Percentiles rank a stretch among this genome's conserved stretches.
These are phyloP conservation scores for Daldinia sp. DNA, from an alignment of 2,329 filamentous ascomycete genomes.

Conservation along the genomic window DNA sequence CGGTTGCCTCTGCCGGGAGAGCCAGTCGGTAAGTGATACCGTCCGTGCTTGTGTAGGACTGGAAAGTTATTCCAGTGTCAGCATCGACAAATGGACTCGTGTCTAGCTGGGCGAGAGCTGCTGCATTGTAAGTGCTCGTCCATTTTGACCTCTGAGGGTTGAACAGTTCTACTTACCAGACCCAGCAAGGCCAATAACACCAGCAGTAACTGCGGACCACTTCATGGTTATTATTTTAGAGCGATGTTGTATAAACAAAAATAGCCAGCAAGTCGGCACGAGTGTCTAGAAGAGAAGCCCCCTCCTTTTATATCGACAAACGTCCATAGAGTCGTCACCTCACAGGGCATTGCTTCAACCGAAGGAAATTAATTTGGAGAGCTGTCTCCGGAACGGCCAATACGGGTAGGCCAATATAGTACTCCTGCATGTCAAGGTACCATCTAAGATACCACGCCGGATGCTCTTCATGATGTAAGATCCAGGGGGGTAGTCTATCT, in stretches of 20 bases:
- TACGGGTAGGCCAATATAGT: conserved; percentile 34
- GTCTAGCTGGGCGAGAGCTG: conserved; percentile 52
- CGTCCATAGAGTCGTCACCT: conserved; percentile 26
- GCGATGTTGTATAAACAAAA: conserved; percentile 15
- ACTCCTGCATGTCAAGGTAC: conserved; percentile 24
- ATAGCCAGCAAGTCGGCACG: conserved; percentile 13
- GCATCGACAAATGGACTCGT: conserved; percentile 52
- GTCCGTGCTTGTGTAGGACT: conserved; percentile 56
- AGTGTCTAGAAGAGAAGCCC: conserved; percentile 14
- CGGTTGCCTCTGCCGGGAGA: conserved; percentile 51
- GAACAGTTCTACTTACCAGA: conserved; percentile 47
- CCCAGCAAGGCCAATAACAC: conserved; percentile 49
- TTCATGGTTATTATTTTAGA: conserved; percentile 49
- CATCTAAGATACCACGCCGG: conserved; percentile 30
- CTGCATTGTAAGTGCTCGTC: conserved; percentile 21
- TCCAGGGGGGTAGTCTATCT: conserved; percentile 20
- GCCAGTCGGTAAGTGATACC: conserved; percentile 51
- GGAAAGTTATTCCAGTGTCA: conserved; percentile 59
- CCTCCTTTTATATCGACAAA: conserved; percentile 36
- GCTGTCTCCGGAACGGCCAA: conserved; percentile 37
- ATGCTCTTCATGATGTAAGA: conserved; percentile 33
- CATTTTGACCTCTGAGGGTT: not conserved
- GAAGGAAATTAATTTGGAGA: conserved; percentile 43
- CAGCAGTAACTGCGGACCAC: conserved; percentile 46
- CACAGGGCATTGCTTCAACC: conserved; percentile 34